Percentiles rank a stretch among this genome's conserved stretches.
Conservation (phyloP, 805 yeast genomes). For the Candida caryicola region DNA sequence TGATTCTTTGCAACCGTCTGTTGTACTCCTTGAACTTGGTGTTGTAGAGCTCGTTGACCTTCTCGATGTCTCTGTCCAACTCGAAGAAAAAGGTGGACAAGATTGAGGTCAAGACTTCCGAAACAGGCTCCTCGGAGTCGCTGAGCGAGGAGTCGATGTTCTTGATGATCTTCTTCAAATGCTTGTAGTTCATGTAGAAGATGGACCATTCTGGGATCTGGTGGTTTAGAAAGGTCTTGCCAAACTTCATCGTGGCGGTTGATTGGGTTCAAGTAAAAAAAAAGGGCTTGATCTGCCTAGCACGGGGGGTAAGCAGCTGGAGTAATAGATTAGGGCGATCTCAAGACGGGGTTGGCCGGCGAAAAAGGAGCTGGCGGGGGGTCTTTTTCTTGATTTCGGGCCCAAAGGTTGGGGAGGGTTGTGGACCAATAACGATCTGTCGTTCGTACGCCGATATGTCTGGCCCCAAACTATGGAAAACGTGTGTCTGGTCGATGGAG, state of each 20-base stretch:
- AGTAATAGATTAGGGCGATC: too few species aligned
- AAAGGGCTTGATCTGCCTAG: too few species aligned
- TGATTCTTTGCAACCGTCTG: slow-evolving; percentile 55
- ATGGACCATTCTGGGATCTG: slow-evolving; percentile 94
- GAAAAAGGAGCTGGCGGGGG: too few species aligned
- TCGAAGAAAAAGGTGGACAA: slow-evolving; percentile 70
- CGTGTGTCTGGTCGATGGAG: too few species aligned
- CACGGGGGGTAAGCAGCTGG: too few species aligned
- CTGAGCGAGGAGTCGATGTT: slow-evolving; percentile 47
- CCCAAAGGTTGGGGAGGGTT: too few species aligned
- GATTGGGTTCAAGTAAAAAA: not conserved
- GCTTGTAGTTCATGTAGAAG: slow-evolving; percentile 81
- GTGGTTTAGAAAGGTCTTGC: slow-evolving; percentile 73
- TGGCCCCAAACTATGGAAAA: too few species aligned
- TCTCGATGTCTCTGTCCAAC: slow-evolving; percentile 77
- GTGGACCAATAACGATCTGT: too few species aligned
- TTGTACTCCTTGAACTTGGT: slow-evolving; percentile 71
- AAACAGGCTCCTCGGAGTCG: slow-evolving; percentile 22
- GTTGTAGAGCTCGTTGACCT: slow-evolving; percentile 76
- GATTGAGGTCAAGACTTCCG: slow-evolving; percentile 22
- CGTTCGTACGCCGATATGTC: too few species aligned
- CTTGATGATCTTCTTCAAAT: slow-evolving; percentile 76
- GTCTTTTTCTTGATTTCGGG: too few species aligned
- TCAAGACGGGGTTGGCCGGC: too few species aligned
- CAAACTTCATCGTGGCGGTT: slow-evolving; percentile 64